phyloP scores from a whole-genome alignment of 2,329 filamentous ascomycete species.

The Amesomyces nigricolor region DNA sequence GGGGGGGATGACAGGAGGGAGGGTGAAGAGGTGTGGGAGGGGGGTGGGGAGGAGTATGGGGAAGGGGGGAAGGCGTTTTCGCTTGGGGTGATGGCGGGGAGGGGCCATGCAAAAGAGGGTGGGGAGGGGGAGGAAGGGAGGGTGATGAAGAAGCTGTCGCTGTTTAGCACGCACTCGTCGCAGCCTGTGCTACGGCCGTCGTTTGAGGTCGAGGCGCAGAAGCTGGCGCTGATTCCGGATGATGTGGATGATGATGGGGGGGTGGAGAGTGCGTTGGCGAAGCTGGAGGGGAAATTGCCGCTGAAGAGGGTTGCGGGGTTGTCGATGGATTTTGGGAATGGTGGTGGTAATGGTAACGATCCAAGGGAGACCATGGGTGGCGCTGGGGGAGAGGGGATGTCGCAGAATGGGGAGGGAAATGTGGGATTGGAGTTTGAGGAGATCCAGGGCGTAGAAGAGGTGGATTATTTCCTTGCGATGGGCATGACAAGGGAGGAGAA shows the following conservation, averaged over 20 bases:
- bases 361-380: neutral
- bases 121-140: no score
- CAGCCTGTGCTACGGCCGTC: constrained; percentile 63
- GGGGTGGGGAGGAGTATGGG: no score
- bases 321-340: constrained; percentile 35
- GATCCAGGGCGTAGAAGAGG: constrained; percentile 1
- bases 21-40: no score
- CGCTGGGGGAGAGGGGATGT: neutral
- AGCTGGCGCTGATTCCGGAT: constrained; percentile 82
- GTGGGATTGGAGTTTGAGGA: neutral
- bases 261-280: constrained; percentile 85
- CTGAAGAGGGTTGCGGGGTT: constrained; percentile 40
- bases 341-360: no score
- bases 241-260: constrained; percentile 74
- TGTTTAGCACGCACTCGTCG: constrained; percentile 58
- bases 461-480: constrained; percentile 18
- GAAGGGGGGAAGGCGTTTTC: constrained; percentile 43
- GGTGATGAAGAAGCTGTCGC: constrained; percentile 34
- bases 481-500: constrained; percentile 35
- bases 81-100: constrained; percentile 52
- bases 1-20: no score
- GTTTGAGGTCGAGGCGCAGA: constrained; percentile 83
- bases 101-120: constrained; percentile 37
- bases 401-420: neutral
- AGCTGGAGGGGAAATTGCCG: constrained; percentile 82